Percentiles rank a stretch among this genome's conserved stretches.
These are phyloP conservation scores for Pluteus cervinus DNA, from an alignment of 768 basidiomycete species.

Conservation along the genomic window DNA sequence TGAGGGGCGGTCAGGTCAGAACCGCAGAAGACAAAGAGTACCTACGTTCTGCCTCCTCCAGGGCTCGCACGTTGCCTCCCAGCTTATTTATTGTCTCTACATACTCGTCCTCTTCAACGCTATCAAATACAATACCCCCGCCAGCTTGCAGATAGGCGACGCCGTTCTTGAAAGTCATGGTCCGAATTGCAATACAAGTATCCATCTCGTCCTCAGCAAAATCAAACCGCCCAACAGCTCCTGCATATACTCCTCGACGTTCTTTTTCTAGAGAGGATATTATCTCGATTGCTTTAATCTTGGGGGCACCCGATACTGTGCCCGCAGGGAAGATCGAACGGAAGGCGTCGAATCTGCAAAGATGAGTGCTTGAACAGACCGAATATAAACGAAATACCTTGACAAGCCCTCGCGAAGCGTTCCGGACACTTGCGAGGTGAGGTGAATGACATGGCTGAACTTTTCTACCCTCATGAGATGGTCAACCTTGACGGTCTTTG, in stretches of 20 bases:
- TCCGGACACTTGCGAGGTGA: conserved; percentile 95
- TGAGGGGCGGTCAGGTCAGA: conserved; percentile 22
- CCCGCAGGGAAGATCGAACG: conserved; percentile 98
- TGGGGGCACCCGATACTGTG: conserved; percentile 97
- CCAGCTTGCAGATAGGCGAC: conserved; percentile 91
- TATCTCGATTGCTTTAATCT: conserved; percentile 97
- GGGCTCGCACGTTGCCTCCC: conserved; percentile 75
- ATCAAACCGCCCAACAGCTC: conserved; percentile 97
- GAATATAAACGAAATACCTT: conserved; percentile 43
- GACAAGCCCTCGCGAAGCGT: conserved; percentile 74
- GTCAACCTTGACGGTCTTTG: conserved; percentile 94
- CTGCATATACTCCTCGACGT: conserved; percentile 90
- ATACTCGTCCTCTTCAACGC: conserved; percentile 97
- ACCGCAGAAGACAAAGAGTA: conserved; percentile 11
- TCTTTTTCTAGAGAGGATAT: conserved; percentile 83
- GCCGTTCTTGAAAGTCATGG: conserved; percentile 95
- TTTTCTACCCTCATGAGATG: conserved; percentile 90
- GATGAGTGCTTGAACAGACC: conserved; percentile 5
- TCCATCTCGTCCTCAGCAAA: conserved; percentile 95
- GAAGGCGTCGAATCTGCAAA: conserved; percentile 89
- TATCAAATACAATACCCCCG: conserved; percentile 96
- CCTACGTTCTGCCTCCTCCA: conserved; percentile 87
- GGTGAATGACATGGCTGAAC: conserved; percentile 96
- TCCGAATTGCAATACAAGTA: conserved; percentile 97
- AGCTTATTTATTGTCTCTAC: conserved; percentile 95